Percentiles rank a stretch among this genome's conserved stretches.
Evolutionary conservation across 345 rosid genomes (phyloP).

Genomic region (Raphanus sativus): DNA sequence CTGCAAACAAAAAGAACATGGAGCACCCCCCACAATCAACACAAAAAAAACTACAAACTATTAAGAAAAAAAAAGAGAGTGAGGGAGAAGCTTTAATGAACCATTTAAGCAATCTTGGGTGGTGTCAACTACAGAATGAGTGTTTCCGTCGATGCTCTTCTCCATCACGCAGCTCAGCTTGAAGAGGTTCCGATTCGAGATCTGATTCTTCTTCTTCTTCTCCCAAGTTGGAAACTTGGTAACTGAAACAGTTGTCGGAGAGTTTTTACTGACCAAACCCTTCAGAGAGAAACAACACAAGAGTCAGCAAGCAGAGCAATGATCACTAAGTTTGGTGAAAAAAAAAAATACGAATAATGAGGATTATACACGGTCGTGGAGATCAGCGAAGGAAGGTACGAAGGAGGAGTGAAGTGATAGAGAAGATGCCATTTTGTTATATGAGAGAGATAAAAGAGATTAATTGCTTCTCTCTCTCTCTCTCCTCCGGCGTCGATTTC

Average conservation of each 20-base stretch:
- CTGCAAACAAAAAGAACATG: conserved; percentile 40
- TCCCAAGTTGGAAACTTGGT: conserved; percentile 35
- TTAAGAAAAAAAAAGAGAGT: background rate
- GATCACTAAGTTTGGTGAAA: background rate
- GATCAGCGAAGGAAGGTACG: conserved; percentile 31
- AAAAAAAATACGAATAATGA: background rate
- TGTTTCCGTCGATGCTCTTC: conserved; percentile 44
- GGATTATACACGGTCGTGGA: conserved; percentile 33
- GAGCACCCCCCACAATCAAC: background rate
- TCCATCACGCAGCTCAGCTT: conserved; percentile 50
- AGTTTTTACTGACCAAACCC: conserved; percentile 36
- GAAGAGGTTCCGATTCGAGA: conserved; percentile 35
- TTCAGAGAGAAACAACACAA: conserved; percentile 30
- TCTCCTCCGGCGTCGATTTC: conserved; percentile 11
- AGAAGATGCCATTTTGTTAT: conserved; percentile 40
- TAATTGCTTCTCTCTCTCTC: background rate
- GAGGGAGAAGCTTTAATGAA: conserved; percentile 24
- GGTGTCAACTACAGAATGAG: conserved; percentile 47
- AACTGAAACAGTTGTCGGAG: conserved; percentile 31
- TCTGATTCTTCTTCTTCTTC: conserved; percentile 40
- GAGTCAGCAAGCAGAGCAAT: background rate
- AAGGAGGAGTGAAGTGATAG: conserved; percentile 35
- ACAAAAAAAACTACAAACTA: background rate
- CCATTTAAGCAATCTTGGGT: conserved; percentile 41
- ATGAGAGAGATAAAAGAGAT: background rate